These are phyloP conservation scores for Aspergillus pseudoterreus DNA, from an alignment of 2,329 filamentous ascomycete species.

Conservation along the genomic window DNA sequence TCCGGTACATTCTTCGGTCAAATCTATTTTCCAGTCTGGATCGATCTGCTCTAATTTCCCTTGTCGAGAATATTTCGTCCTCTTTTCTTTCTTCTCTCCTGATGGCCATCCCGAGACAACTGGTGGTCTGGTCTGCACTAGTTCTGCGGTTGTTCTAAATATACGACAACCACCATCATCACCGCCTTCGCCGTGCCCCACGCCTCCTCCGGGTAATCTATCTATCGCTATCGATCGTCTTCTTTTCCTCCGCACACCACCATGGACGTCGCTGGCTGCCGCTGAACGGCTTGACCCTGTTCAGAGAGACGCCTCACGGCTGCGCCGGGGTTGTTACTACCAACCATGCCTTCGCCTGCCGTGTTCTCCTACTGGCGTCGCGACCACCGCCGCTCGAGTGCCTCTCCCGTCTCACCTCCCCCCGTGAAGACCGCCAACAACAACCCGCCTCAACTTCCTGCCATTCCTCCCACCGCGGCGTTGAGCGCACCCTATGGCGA, in stretches of 20 bases:
- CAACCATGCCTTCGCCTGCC: constrained; percentile 33
- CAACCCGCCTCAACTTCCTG: constrained; percentile 31
- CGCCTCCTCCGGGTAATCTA: not conserved
- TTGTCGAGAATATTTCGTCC: too few species aligned
- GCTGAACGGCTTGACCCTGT: constrained; percentile 12
- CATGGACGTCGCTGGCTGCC: constrained; percentile 12
- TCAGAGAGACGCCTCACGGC: constrained; percentile 13
- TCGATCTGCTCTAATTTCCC: too few species aligned
- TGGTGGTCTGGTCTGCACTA: too few species aligned
- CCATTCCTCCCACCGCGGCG: constrained; percentile 26
- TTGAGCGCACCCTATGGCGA: constrained; percentile 26
- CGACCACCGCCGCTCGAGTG: constrained; percentile 35
- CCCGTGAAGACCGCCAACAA: constrained; percentile 19
- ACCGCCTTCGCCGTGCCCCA: not conserved
- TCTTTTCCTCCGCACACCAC: constrained; percentile 5
- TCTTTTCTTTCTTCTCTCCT: too few species aligned
- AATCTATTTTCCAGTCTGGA: too few species aligned
- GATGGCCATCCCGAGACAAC: too few species aligned
- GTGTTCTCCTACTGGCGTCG: constrained; percentile 41
- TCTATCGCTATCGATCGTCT: not conserved
- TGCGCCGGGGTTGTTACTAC: constrained; percentile 8
- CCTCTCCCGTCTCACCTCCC: constrained; percentile 22
- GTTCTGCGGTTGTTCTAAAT: not conserved
- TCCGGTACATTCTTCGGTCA: not conserved
- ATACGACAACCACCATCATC: not conserved